Evolutionary conservation across 2,329 filamentous ascomycete genomes (phyloP).

Genomic region (Mollisiaceae sp.): DNA sequence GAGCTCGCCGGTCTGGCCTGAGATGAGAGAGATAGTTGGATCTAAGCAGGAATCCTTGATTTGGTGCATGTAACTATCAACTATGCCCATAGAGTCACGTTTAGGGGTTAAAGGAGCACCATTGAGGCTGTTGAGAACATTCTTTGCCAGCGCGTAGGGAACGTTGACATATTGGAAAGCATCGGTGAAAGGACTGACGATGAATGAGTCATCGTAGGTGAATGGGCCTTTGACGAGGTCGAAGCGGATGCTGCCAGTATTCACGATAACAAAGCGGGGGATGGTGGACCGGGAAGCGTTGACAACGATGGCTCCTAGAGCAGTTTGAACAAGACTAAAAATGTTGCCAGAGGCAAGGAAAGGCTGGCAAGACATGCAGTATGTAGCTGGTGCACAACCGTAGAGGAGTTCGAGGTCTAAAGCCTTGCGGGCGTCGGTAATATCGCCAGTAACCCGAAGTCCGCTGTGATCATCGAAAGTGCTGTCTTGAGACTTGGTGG

Average conservation of each 20-base stretch:
- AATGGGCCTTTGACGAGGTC: constrained; percentile 92
- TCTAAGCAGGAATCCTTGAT: constrained; percentile 44
- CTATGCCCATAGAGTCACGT: constrained; percentile 20
- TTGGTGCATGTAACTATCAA: constrained; percentile 29
- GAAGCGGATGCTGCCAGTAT: constrained; percentile 90
- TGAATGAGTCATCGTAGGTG: constrained; percentile 82
- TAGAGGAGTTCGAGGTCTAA: constrained; percentile 74
- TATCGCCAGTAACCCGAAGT: constrained; percentile 70
- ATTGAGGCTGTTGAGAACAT: constrained; percentile 66
- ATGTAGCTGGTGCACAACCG: constrained; percentile 78
- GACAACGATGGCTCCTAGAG: constrained; percentile 71
- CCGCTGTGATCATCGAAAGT: constrained; percentile 79
- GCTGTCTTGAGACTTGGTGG: constrained; percentile 71
- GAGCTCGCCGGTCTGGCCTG: constrained; percentile 20
- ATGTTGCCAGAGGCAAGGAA: constrained; percentile 77
- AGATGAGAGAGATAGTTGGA: constrained; percentile 32
- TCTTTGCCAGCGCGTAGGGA: constrained; percentile 73
- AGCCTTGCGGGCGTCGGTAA: constrained; percentile 68
- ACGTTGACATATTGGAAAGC: constrained; percentile 80
- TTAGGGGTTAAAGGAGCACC: constrained; percentile 46
- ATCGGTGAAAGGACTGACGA: constrained; percentile 85
- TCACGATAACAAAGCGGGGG: constrained; percentile 75
- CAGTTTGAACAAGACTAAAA: constrained; percentile 63
- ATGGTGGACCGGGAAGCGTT: constrained; percentile 62
- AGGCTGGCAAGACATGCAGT: constrained; percentile 81